Base-by-base conservation (phyloP, 108 stramenopile genomes). In the Cyclotella kingstonii region DNA sequence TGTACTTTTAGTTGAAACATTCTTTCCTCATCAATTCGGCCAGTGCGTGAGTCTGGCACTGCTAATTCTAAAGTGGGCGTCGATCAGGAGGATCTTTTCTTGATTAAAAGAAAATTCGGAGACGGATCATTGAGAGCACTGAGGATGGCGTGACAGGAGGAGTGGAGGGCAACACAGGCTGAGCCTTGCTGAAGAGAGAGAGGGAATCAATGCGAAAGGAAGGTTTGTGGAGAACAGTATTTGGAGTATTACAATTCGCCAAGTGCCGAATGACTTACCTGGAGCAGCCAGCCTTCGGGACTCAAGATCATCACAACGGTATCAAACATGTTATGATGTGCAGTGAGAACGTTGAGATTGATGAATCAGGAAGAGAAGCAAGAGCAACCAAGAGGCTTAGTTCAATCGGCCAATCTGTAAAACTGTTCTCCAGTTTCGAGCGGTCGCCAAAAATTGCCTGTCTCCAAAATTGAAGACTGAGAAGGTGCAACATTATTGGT, bases 261-360 rank as follows among this genome's bases (percentile, higher is more conserved):
- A 62, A 50, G 22, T n/a, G n/a, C n/a, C n/a, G 17, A 15, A 19
- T 31, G 25, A 40, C 89, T 61, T 55, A 94, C 93, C 93, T 99
- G 98, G 36, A 96, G 90, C 41, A 99, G 80, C 58, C 97, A 95
- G 21, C 98, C 98, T 80, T 99, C 96, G 15, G 98, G 98, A 66
- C 89, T 91, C 96, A 96, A 99, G 18, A 97, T 96, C 28, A 97
- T 98, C 54, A 98, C 98, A 67, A 98, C 98, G 31, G 98, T 99
- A 81, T 99, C 98, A 75, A 98, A 99, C 81, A 94, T 93, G 63
- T 98, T 98, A 63, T 96, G 89, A 71, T 96, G 97, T 97, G 98
- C 98, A 23, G 7, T 85, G 46, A n/a, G n/a, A n/a, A n/a, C n/a
- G n/a, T n/a, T n/a, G n/a, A n/a, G n/a, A n/a, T n/a, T n/a, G n/a